Evolutionary conservation across 345 rosid genomes (phyloP).

Genomic region (Trapa incisa): DNA sequence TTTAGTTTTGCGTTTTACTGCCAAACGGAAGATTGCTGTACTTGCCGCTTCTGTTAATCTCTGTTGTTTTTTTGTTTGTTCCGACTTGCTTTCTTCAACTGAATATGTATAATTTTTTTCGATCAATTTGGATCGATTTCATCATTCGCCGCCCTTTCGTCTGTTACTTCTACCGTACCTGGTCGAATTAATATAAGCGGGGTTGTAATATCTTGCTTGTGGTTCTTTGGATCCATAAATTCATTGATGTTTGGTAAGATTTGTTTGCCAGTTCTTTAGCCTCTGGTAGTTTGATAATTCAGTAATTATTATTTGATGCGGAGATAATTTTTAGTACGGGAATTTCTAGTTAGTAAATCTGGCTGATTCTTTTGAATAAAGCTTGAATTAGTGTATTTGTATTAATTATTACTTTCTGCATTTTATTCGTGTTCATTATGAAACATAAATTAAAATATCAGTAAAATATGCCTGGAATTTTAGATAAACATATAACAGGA

Average conservation of each 20-base stretch:
- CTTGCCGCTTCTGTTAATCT: neutral
- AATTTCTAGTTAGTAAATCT: neutral
- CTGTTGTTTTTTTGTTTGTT: neutral
- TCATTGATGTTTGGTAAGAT: too few relatives aligned
- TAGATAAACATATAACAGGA: neutral
- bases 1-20: neutral
- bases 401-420: too few relatives aligned
- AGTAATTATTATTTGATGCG: neutral
- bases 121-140: too few relatives aligned
- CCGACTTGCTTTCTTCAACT: neutral
- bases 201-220: neutral
- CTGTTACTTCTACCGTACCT: neutral
- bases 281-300: neutral
- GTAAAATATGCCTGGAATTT: too few relatives aligned
- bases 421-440: too few relatives aligned
- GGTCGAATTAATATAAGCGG: neutral
- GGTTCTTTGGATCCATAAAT: too few relatives aligned
- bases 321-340: neutral
- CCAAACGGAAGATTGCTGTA: neutral
- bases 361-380: too few relatives aligned
- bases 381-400: too few relatives aligned
- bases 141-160: neutral
- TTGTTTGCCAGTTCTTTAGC: neutral
- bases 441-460: too few relatives aligned
- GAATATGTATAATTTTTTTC: too few relatives aligned